These are phyloP conservation scores for Silybum marianum DNA, from an alignment of 129 eudicot genomes.

Conservation along the genomic window DNA sequence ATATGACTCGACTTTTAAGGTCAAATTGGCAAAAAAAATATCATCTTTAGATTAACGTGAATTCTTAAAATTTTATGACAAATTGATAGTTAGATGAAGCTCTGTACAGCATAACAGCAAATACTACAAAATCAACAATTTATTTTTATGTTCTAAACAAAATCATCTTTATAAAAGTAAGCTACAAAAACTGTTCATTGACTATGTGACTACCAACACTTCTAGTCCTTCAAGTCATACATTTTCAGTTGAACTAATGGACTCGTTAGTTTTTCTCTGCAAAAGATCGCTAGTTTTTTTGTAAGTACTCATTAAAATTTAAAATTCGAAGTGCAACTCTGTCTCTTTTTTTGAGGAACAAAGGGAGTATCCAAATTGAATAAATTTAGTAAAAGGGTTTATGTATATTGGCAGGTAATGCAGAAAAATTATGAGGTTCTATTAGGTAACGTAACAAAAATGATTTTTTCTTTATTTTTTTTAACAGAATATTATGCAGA, in stretches of 20 bases:
- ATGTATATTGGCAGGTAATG: constrained; percentile 71
- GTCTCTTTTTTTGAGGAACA: background rate
- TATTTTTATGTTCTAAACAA: no score
- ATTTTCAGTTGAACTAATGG: background rate
- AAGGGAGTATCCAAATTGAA: background rate
- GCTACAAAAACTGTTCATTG: no score
- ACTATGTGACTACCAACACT: background rate
- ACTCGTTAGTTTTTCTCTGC: background rate
- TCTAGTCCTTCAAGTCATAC: background rate
- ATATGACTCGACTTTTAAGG: background rate
- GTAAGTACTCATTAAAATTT: background rate
- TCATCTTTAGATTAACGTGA: background rate
- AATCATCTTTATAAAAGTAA: no score
- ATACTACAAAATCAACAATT: background rate
- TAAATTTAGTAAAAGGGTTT: background rate
- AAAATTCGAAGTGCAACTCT: background rate
- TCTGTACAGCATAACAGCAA: background rate
- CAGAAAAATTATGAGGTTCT: constrained; percentile 78
- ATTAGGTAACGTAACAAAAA: constrained; percentile 65
- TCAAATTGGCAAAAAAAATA: background rate
- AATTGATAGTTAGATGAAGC: background rate
- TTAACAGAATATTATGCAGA: background rate
- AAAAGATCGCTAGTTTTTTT: background rate
- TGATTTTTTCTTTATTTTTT: background rate
- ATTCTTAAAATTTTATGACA: background rate